These are phyloP conservation scores for Nicotiana rustica DNA, from an alignment of 305 asterid species.

Conservation along the genomic window DNA sequence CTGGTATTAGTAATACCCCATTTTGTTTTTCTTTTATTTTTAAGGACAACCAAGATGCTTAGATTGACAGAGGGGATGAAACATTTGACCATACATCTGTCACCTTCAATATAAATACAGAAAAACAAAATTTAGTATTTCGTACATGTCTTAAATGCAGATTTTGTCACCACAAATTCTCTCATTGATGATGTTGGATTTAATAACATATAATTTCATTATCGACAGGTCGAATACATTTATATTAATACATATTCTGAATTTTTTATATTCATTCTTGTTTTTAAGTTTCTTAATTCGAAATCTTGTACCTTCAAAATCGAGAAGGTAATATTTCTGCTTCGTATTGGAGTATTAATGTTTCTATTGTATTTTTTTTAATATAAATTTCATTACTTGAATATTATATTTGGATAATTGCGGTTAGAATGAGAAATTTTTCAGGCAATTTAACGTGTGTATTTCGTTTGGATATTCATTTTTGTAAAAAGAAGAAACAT, in stretches of 20 bases:
- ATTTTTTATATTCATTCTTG: neutral
- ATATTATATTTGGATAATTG: too few species aligned
- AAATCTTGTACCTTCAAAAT: neutral
- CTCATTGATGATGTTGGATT: neutral
- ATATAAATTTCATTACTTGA: too few species aligned
- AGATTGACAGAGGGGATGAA: neutral
- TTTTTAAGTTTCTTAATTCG: neutral
- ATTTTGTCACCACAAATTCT: neutral
- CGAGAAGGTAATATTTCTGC: too few species aligned
- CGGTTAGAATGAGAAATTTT: too few species aligned
- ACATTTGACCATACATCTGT: slow-evolving; percentile 1
- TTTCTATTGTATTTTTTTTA: too few species aligned
- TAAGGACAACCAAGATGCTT: neutral
- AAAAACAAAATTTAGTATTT: neutral
- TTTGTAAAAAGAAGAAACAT: too few species aligned
- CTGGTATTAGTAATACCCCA: neutral
- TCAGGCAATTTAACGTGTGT: too few species aligned
- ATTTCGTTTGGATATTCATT: too few species aligned
- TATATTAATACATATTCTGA: neutral
- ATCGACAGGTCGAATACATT: neutral
- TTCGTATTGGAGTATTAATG: too few species aligned
- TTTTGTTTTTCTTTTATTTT: neutral
- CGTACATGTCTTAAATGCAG: neutral
- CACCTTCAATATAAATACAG: neutral
- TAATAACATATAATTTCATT: neutral